Conservation (phyloP, 805 yeast genomes). For the Teunomyces funiuensis region DNA sequence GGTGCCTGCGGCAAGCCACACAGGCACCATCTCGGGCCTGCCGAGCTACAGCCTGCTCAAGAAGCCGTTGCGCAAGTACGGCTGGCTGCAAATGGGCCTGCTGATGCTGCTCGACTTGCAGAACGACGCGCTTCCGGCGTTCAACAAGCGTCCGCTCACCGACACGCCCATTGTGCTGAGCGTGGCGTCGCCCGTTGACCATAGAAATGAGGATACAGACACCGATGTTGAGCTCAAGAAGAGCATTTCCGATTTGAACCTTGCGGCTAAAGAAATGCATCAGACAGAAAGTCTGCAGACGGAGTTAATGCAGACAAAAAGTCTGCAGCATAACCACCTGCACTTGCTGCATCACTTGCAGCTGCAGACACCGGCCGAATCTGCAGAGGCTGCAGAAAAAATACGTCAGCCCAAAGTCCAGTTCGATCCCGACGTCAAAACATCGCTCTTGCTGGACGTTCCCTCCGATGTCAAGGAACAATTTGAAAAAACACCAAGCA, state of each 20-base stretch:
- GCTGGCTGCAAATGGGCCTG: slow-evolving; percentile 1
- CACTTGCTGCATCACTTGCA: too few relatives aligned
- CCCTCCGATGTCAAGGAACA: slow-evolving; percentile 35
- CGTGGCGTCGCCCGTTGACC: slow-evolving; percentile 53
- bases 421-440: slow-evolving; percentile 10
- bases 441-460: slow-evolving; percentile 26
- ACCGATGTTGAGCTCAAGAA: slow-evolving; percentile 20
- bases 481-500: slow-evolving; percentile 41
- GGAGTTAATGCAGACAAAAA: too few relatives aligned
- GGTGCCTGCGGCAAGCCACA: neutral
- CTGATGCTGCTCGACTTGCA: slow-evolving; percentile 3
- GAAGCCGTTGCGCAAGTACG: slow-evolving; percentile 4
- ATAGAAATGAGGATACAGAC: slow-evolving; percentile 31
- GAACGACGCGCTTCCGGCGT: slow-evolving; percentile 44
- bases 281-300: slow-evolving; percentile 2
- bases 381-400: neutral
- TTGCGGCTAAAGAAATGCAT: slow-evolving; percentile 23
- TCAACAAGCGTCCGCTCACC: slow-evolving; percentile 69
- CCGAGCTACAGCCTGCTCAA: neutral
- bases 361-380: too few relatives aligned
- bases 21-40: neutral
- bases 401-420: slow-evolving; percentile 3
- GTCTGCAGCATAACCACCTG: too few relatives aligned
- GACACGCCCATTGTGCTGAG: slow-evolving; percentile 71
- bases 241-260: slow-evolving; percentile 41